Evolutionary conservation across 164 flowering plant species (phyloP), one percentile per base, ranked within the genome.

Genomic region (Vitis rupestris): DNA sequence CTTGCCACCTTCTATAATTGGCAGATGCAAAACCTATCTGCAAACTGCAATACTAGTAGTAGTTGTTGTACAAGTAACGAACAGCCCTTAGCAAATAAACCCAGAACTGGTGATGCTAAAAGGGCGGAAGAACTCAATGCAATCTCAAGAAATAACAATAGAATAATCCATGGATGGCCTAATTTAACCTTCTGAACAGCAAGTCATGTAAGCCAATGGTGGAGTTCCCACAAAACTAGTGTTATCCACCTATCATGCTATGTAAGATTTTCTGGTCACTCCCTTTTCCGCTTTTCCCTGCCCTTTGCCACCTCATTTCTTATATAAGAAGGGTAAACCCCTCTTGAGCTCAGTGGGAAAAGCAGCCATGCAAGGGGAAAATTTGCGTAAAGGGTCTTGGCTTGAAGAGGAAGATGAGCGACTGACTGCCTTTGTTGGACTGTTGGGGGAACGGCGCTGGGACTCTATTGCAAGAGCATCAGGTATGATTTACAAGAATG

Each of bases 381-480:
- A 67, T 1, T 13, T 84, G 73, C 84, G 89, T 9, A 89, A 75
- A 76, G 92, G 97, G 54, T 84, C 88, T 65, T 91, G 97, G 97
- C 72, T 75, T 17, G 81, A 85, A 63, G 91, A 86, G 67, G 97
- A 89, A 80, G 94, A 91, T 57, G 78, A 85, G 60, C 63, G 44
- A 27, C 67, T 91, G 19, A 70, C 67, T 8, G 48, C 80, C 12
- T 75, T 73, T 61, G 92, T 88, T 0, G 56, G 70, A 3, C 65
- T 79, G 66, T 70, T 86, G 66, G 97, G 97, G 14, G 82, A 86
- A 31, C 70, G 82, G 9, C 75, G 86, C 56, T 89, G 97, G 94
- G 94, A 91, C 69, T 65, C 80, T 15, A 66, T 89, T 19, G 97
- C 94, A 2, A 85, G 63, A 69, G 79, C 71, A 51, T 86, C 94